Evolutionary conservation across 140 eudicot species (phyloP), one percentile per base, ranked within the genome.

Genomic region (Erigeron philadelphicus): DNA sequence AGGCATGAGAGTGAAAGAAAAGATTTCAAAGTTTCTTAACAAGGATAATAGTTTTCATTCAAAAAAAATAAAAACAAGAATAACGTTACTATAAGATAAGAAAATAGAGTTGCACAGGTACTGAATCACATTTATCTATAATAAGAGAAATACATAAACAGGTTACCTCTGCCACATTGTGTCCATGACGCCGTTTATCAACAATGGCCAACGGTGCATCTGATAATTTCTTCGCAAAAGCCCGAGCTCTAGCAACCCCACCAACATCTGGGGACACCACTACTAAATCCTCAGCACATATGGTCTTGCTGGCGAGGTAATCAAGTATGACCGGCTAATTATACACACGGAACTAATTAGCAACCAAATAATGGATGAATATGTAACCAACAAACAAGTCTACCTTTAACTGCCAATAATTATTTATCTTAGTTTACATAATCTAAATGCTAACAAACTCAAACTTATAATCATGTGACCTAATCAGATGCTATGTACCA

Each of bases 211-310:
- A 78, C 12, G 99, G 99, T 42, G 99, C 99, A 79, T 93, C 98
- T 2, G 99, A 93, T 75, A 93, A 82, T 64, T 89, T 93, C 62
- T 93, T 89, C 53, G 99, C 99, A 83, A 93, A 93, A 72, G 97
- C 90, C 57, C 97, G 84, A 54, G 99, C 99, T 71, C 99, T 83
- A 73, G 95, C 88, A 13, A 93, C 98, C 70, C 98, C 98, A 70
- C 98, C 98, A 81, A 93, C 98, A 83, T 93, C 98, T 1, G 98
- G 98, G 31, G 98, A 93, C 71, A 93, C 96, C 76, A 93, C 98
- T 43, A 93, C 98, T 68, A 93, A 71, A 76, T 93, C 98, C 85
- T 89, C 93, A 4, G 88, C 85, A 75, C 81, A 83, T 16, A 93
- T 85, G 47, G 76, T 82, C 88, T 93, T 93, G 89, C 98, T 93